phyloP scores from a whole-genome alignment of 208 protist species.

The Leptomonas seymouri region DNA sequence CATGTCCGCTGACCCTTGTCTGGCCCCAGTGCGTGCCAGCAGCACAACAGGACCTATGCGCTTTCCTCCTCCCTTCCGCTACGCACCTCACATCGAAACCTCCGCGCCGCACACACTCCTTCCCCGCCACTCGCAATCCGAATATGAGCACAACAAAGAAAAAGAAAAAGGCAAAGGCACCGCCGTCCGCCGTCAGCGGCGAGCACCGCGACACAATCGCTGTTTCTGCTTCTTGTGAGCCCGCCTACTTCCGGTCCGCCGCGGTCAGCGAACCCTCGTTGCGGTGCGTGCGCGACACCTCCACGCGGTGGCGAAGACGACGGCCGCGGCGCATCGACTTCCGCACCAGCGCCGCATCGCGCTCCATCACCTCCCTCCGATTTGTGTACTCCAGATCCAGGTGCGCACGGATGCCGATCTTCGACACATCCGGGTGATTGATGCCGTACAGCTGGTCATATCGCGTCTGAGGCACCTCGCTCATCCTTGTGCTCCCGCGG shows the following conservation, averaged over 20 bases:
- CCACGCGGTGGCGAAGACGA: conserved; percentile 77
- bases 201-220: no score
- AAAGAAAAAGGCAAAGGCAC: background rate
- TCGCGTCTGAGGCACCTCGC: conserved; percentile 87
- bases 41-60: no score
- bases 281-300: conserved; percentile 75
- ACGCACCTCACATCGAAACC: no score
- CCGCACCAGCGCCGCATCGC: conserved; percentile 77
- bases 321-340: conserved; percentile 68
- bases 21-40: no score
- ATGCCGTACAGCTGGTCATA: conserved; percentile 90
- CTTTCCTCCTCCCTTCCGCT: no score
- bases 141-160: no score
- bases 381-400: conserved; percentile 85
- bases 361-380: conserved; percentile 71
- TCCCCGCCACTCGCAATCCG: no score
- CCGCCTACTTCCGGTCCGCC: conserved; percentile 20
- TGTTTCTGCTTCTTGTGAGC: no score
- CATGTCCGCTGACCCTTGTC: no score
- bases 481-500: conserved; percentile 85
- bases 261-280: conserved; percentile 53
- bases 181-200: background rate
- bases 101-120: no score
- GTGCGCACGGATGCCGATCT: conserved; percentile 88
- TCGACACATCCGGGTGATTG: conserved; percentile 79